phyloP scores from a whole-genome alignment of 495 filamentous ascomycete genomes.

The Xylona heveae region DNA sequence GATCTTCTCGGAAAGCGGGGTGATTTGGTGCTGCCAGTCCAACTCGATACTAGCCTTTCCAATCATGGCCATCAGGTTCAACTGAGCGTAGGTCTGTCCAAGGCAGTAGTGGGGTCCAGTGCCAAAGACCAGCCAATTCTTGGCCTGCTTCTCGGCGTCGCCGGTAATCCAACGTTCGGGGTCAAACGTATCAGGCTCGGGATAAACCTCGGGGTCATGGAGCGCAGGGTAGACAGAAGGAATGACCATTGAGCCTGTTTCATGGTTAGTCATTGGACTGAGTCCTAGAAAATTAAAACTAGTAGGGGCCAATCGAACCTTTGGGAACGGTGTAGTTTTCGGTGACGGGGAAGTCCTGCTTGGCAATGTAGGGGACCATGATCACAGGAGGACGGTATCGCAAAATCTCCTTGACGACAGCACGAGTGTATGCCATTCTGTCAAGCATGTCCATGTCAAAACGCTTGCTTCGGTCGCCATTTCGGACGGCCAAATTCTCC shows the following conservation, averaged over 20 bases:
- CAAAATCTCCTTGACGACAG: conserved; percentile 80
- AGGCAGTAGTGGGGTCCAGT: conserved; percentile 94
- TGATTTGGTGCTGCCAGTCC: conserved; percentile 79
- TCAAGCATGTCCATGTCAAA: conserved; percentile 73
- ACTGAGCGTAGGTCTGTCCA: conserved; percentile 80
- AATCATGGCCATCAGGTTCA: conserved; percentile 78
- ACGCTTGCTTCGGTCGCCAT: conserved; percentile 49
- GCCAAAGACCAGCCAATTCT: conserved; percentile 96
- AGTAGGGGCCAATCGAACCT: conserved; percentile 17
- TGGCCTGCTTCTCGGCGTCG: conserved; percentile 72
- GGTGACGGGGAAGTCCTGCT: conserved; percentile 88
- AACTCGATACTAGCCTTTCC: conserved; percentile 82
- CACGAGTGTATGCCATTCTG: conserved; percentile 73
- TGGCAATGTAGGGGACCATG: conserved; percentile 91
- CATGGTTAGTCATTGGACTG: too few relatives aligned
- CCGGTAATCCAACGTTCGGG: conserved; percentile 88
- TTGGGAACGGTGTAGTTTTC: conserved; percentile 78
- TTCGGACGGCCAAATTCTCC: conserved; percentile 62
- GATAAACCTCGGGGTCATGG: conserved; percentile 84
- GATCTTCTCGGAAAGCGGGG: conserved; percentile 70
- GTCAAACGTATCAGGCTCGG: conserved; percentile 69
- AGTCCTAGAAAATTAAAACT: too few relatives aligned
- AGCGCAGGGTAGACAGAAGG: conserved; percentile 77
- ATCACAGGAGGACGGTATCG: conserved; percentile 92
- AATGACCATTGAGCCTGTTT: conserved; percentile 75